Conservation (phyloP, 2,329 filamentous ascomycete species). For the Alternaria sp. region DNA sequence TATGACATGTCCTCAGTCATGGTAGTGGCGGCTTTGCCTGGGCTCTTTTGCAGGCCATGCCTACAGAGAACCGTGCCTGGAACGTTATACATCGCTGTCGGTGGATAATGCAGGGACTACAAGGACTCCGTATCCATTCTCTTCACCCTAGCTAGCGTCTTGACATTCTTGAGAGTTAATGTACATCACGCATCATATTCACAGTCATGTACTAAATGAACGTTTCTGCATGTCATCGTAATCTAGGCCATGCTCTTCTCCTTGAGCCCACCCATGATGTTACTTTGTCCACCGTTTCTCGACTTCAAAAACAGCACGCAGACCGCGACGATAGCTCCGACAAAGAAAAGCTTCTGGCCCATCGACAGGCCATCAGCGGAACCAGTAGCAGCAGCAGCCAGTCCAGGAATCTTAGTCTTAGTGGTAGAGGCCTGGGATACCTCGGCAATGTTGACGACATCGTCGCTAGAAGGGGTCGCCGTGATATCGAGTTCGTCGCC, state of each 20-base stretch:
- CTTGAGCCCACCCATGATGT: slow-evolving; percentile 34
- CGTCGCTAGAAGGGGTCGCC: slow-evolving; percentile 28
- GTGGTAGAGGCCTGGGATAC: slow-evolving; percentile 30
- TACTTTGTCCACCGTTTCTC: slow-evolving; percentile 34
- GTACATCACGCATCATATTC: not conserved
- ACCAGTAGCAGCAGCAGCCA: slow-evolving; percentile 27
- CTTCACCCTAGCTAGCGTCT: slow-evolving; percentile 5
- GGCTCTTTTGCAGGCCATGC: slow-evolving; percentile 1
- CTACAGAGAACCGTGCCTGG: slow-evolving; percentile 2
- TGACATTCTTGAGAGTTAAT: not conserved
- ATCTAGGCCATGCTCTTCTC: slow-evolving; percentile 55
- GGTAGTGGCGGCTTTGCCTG: slow-evolving; percentile 13
- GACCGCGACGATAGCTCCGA: slow-evolving; percentile 55
- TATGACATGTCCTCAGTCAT: slow-evolving; percentile 12
- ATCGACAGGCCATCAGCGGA: slow-evolving; percentile 52
- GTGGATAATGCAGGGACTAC: slow-evolving; percentile 8
- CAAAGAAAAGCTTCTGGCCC: slow-evolving; percentile 56
- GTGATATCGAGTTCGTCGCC: slow-evolving; percentile 56
- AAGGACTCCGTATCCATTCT: not conserved
- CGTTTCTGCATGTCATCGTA: slow-evolving; percentile 19
- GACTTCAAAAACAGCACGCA: slow-evolving; percentile 54
- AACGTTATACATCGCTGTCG: not conserved
- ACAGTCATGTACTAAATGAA: slow-evolving; percentile 8
- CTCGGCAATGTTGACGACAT: slow-evolving; percentile 39
- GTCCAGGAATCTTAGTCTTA: slow-evolving; percentile 29